Base-by-base conservation (phyloP, 129 eudicot genomes). In the Rutidosis leptorrhynchoides region DNA sequence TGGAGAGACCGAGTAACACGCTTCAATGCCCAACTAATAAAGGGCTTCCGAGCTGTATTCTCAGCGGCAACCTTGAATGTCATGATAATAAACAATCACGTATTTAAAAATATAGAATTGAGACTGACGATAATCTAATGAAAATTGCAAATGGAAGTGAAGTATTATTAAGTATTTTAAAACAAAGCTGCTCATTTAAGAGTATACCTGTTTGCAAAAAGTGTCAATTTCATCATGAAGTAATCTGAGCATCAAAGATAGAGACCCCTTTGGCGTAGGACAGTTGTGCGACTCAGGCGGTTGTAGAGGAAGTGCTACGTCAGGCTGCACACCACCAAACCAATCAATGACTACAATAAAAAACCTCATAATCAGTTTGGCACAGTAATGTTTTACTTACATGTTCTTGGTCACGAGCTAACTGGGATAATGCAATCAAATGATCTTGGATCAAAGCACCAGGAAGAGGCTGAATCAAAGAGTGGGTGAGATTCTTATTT, bases 1-100 rank as follows among this genome's bases (percentile, higher is more conserved):
- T 92, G 98, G 46, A 92, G 96, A 46, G 98, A 92, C 4, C 98
- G 83, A 35, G 98, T 82, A 40, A 92, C 96, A 20, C 98, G 88
- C 73, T 88, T 92, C 14, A 92, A 95, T 37, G 96, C 96, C 98
- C 98, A 92, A 71, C 80, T 92, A 14, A 92, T 76, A 73, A 74
- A 88, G 28, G 96, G 98, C 49, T 84, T 92, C 69, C 90, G 67
- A 33, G 68, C 64, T 80, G 82, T 66, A 83, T 95, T 6, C 87
- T 80, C 25, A n/a, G n/a, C n/a, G n/a, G n/a, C n/a, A n/a, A n/a
- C n/a, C n/a, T n/a, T n/a, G n/a, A n/a, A n/a, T n/a, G n/a, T n/a
- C n/a, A n/a, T n/a, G n/a, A n/a, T n/a, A n/a, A n/a, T n/a, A n/a
- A n/a, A n/a, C n/a, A n/a, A n/a, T n/a, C n/a, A n/a, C n/a, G n/a